Conservation (phyloP, 1,284 basidiomycete genomes). For the Testicularia cyperi region DNA sequence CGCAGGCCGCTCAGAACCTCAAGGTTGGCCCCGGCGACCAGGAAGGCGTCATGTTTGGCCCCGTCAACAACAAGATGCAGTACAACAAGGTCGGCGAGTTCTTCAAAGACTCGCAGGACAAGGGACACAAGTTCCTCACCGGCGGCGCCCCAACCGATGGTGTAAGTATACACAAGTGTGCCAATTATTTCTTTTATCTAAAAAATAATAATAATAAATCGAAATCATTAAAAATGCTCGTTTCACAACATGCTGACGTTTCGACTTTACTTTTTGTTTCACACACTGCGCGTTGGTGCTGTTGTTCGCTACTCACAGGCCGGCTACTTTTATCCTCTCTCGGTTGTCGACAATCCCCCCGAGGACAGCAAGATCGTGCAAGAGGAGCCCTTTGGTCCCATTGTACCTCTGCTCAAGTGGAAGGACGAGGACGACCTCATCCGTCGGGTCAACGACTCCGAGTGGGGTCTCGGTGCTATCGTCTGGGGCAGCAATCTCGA, state of each 20-base stretch:
- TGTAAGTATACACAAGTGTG: too few relatives aligned
- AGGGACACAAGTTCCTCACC: slow-evolving; percentile 23
- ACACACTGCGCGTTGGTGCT: too few relatives aligned
- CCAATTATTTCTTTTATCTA: too few relatives aligned
- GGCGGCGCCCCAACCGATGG: slow-evolving; percentile 5
- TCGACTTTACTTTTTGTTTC: not conserved
- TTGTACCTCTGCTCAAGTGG: slow-evolving; percentile 39
- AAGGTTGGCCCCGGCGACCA: slow-evolving; percentile 25
- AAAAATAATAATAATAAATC: too few relatives aligned
- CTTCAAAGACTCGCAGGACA: slow-evolving; percentile 29
- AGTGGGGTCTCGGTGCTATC: slow-evolving; percentile 28
- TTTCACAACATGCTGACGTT: too few relatives aligned
- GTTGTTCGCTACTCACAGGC: not conserved
- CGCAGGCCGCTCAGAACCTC: slow-evolving; percentile 10
- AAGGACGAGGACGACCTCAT: slow-evolving; percentile 33
- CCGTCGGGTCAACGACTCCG: slow-evolving; percentile 31
- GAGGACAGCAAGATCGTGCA: slow-evolving; percentile 27
- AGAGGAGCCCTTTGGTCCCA: slow-evolving; percentile 44
- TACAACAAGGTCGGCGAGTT: slow-evolving; percentile 37
- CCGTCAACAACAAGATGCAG: slow-evolving; percentile 43
- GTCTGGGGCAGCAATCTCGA: slow-evolving; percentile 20
- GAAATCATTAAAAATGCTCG: too few relatives aligned
- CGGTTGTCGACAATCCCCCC: slow-evolving; percentile 36
- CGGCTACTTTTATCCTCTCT: slow-evolving; percentile 34
- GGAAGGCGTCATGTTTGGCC: slow-evolving; percentile 26